Percentiles rank a stretch among this genome's conserved stretches.
These are phyloP conservation scores for Mycotypha africana DNA, from an alignment of 371 early-diverging fungal genomes.

Conservation along the genomic window DNA sequence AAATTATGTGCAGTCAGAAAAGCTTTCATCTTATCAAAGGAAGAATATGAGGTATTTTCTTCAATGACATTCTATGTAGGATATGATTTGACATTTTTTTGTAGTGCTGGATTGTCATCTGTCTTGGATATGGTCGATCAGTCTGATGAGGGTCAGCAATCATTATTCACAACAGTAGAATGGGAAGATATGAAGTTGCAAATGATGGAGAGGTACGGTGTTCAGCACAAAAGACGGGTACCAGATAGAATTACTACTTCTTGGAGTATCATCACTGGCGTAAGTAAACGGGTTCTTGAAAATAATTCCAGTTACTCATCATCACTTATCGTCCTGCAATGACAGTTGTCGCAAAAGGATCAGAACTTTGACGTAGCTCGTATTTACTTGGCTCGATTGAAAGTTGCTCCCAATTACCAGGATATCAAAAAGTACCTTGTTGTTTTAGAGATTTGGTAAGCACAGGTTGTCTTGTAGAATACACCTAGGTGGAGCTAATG, in stretches of 20 bases:
- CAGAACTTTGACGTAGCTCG: not conserved
- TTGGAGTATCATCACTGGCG: not conserved
- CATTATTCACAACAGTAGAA: constrained; percentile 2
- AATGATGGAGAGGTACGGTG: not conserved
- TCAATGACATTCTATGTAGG: no score
- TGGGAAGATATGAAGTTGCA: constrained; percentile 1
- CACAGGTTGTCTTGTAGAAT: no score
- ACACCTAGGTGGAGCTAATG: not conserved
- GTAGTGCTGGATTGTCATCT: constrained; percentile 3
- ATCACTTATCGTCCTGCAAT: no score
- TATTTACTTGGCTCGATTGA: not conserved
- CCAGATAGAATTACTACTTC: not conserved
- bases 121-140: constrained; percentile 2
- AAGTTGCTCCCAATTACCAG: not conserved
- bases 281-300: no score
- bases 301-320: no score
- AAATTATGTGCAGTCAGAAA: constrained; percentile 5
- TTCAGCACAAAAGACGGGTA: constrained; percentile 1
- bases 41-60: constrained; percentile 4
- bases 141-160: constrained; percentile 2
- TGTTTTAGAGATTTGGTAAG: not conserved
- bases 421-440: not conserved
- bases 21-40: constrained; percentile 1
- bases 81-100: constrained; percentile 4
- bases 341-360: not conserved